Conservation (phyloP, 805 yeast species). For the Saturnispora sanitii region DNA sequence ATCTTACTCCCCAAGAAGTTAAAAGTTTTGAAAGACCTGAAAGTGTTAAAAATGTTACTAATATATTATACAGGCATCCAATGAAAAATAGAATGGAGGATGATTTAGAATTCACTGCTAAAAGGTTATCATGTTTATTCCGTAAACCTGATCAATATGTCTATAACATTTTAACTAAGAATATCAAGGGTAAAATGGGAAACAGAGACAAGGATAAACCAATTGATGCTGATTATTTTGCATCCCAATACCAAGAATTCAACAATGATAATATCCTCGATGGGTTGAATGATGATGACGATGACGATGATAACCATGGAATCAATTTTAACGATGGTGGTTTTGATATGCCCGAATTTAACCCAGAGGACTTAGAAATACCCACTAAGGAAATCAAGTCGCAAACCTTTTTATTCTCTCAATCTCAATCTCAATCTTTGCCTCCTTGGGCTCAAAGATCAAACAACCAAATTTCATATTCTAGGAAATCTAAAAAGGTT, state of each 20-base stretch:
- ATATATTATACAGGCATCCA: slow-evolving; percentile 15
- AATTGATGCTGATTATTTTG: slow-evolving; percentile 26
- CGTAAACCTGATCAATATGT: slow-evolving; percentile 32
- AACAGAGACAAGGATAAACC: neutral
- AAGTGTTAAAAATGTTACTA: slow-evolving; percentile 15
- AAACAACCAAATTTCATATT: slow-evolving; percentile 23
- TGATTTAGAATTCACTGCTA: slow-evolving; percentile 41
- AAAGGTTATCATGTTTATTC: slow-evolving; percentile 36
- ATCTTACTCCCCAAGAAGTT: slow-evolving; percentile 12
- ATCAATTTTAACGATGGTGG: slow-evolving; percentile 30
- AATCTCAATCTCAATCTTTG: neutral
- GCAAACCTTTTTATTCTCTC: no score
- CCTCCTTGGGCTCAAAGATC: slow-evolving; percentile 1
- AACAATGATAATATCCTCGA: no score
- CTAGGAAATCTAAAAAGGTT: slow-evolving; percentile 39
- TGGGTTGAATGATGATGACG: no score
- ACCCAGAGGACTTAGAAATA: slow-evolving; percentile 4
- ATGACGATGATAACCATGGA: slow-evolving; percentile 13
- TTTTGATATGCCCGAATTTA: slow-evolving; percentile 15
- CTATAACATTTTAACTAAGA: slow-evolving; percentile 20
- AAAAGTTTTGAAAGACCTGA: slow-evolving; percentile 22
- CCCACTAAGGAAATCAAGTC: neutral
- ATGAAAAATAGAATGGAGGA: slow-evolving; percentile 33
- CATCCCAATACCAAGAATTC: no score
- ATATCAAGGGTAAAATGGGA: no score